A percentile compares a stretch with the other conserved stretches of the same genome.
These are phyloP conservation scores for Psophocarpus tetragonolobus DNA, from an alignment of 306 rosid genomes.

Conservation along the genomic window DNA sequence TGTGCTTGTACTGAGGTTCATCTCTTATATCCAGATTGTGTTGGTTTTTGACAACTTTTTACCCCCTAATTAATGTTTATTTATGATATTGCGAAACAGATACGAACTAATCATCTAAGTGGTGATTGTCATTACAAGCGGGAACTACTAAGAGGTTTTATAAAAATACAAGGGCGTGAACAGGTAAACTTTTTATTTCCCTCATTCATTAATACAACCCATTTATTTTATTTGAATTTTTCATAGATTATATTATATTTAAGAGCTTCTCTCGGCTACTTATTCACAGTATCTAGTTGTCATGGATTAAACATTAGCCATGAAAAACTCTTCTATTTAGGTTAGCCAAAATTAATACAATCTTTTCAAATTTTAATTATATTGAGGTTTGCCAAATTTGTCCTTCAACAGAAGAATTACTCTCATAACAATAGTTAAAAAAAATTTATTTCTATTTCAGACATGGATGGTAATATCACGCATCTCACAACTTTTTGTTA, in stretches of 20 bases:
- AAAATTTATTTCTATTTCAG: background rate
- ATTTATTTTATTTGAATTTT: conserved; percentile 5
- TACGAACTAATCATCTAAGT: conserved; percentile 74
- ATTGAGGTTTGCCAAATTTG: background rate
- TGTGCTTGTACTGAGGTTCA: conserved; percentile 82
- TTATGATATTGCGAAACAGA: conserved; percentile 43
- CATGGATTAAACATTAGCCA: too few species aligned
- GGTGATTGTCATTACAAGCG: conserved; percentile 85
- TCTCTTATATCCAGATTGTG: background rate
- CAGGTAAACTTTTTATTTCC: conserved; percentile 49
- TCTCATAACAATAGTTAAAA: background rate
- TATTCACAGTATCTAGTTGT: conserved; percentile 1
- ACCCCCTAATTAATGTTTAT: background rate
- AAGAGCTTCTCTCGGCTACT: background rate
- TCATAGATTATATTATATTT: background rate
- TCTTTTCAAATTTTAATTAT: too few species aligned
- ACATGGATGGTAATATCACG: background rate
- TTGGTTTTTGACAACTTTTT: background rate
- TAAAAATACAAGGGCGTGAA: conserved; percentile 74
- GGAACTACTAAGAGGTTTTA: conserved; percentile 66
- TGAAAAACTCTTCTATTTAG: too few species aligned
- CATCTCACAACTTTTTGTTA: background rate
- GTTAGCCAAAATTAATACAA: background rate
- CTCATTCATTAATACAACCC: background rate
- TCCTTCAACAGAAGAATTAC: background rate